These are phyloP conservation scores for Neonectria punicea DNA, from an alignment of 2,329 filamentous ascomycete species.

Conservation along the genomic window DNA sequence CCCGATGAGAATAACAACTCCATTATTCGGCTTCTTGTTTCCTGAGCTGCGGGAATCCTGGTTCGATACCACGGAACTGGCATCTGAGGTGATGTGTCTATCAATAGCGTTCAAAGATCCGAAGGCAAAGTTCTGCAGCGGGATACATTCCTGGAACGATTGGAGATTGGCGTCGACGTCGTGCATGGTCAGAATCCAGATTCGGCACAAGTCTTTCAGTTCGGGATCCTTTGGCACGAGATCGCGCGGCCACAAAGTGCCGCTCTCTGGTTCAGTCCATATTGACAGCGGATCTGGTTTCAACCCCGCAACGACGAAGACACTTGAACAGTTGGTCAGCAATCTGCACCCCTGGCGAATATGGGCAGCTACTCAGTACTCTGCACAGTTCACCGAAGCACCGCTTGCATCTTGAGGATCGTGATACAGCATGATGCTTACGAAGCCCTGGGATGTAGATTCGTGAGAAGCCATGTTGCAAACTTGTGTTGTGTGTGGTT, in stretches of 20 bases:
- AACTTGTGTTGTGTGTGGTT: not conserved
- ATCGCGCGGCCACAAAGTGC: not conserved
- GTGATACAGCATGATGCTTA: not conserved
- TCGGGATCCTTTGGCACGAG: not conserved
- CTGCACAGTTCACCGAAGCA: not conserved
- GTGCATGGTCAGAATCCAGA: not conserved
- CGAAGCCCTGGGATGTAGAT: not conserved
- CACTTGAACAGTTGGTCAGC: not conserved
- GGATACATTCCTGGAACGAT: conserved; percentile 2
- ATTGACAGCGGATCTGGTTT: not conserved
- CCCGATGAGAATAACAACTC: not conserved
- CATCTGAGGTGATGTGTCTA: not conserved
- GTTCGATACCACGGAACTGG: not conserved
- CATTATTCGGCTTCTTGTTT: not conserved
- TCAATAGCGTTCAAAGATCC: conserved; percentile 5
- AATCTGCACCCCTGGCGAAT: not conserved
- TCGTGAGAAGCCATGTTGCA: not conserved
- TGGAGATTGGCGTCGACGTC: conserved; percentile 1
- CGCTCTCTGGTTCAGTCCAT: not conserved
- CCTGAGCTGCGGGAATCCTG: not conserved
- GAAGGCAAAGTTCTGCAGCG: not conserved
- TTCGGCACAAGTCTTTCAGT: conserved; percentile 4
- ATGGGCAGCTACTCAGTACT: not conserved
- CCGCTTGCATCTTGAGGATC: not conserved
- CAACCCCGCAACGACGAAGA: not conserved